Base-by-base conservation (phyloP, 2,329 filamentous ascomycete species). In the Aaosphaeria arxii region DNA sequence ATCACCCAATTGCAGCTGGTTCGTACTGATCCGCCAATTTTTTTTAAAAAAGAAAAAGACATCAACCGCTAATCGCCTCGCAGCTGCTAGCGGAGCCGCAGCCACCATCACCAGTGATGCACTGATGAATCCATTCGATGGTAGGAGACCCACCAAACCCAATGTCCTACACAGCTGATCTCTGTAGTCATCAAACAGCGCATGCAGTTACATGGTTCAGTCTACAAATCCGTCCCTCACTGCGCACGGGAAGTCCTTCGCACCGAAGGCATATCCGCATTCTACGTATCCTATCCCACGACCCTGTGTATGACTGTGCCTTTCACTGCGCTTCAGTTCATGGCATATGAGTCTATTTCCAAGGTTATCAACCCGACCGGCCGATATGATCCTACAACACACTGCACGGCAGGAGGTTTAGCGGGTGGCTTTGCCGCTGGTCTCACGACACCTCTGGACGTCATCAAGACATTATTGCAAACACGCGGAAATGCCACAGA, bases 111-210 rank as follows among this genome's bases (percentile, higher is more conserved):
- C 92, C 33, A 96, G 91, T 70, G 94, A 99, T 77, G 94, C 94
- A 46, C 84, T 99, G 57, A 99, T 99, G 94, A 99, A 97, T 68
- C 94, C 94, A 24, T 99, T 99, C 70, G 94, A 99, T 75, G 91
- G 91, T 96, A 81, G 63, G 83, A 40, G 7, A 11, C 11, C 32
- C 6, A 7, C 29, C 42, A 7, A 7, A 33, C 2, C 31, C 31
- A 7, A n/a, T 24, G 39, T 24, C 24, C 67, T 48, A 30, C 30
- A 11, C 33, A 44, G 49, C 63, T 66, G 32, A 69, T 40, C 39
- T 31, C 40, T 17, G 30, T 64, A 96, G 94, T 99, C 53, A 96
- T 99, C 77, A 99, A 99, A 76, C 94, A 99, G 73, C 89, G 94
- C 62, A 99, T 99, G 94, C 94, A 99, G 73, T 88, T 99, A 50